Base-by-base conservation (phyloP, 2,329 filamentous ascomycete genomes). In the Leptoxyphium fumago region DNA sequence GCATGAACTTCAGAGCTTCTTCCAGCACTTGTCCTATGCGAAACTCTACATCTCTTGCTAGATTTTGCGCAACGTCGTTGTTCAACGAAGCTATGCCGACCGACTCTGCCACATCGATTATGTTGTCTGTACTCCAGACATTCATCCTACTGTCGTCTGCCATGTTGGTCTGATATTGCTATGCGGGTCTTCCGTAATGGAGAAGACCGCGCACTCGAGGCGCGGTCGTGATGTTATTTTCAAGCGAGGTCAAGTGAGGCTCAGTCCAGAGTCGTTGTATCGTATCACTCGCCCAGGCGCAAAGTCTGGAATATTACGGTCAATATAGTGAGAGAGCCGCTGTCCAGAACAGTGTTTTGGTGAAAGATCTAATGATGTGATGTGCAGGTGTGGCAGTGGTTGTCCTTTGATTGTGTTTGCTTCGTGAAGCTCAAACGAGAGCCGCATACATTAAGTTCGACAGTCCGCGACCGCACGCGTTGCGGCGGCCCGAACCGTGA, bases 1-100 rank as follows among this genome's bases (percentile, higher is more conserved):
- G 85, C 91, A 98, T 98, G 63, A 93, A 91, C 60, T 94, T 93
- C 55, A 96, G 73, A 2, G 88, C 84, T 66, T 96, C 89, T 55
- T 94, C 82, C 50, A 98, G 78, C 50, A 96, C 85, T 65, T 95
- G 88, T 39, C 85, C 83, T 53, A 98, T 77, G 47, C 91, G 84
- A 61, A 91, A 98, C 66, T 98, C 91, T 51, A 95, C 86, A 60
- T 98, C 91, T 61, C 93, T 85, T 9, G 87, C 82, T 39, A 98
- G 75, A 46, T 85, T 81, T 48, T 91, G 84, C 39, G 88, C 78
- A 17, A 91, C 84, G 49, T 96, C 89, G 47, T 94, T 85, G 60
- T 77, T 78, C 39, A 96, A 73, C 44, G 77, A 74, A 53, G 76
- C 70, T 55, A 98, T 88, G 46, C 91, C 91, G 40, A 96, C 84